Evolutionary conservation across 2,329 filamentous ascomycete genomes (phyloP).

Genomic region (Rugonectria rugulosa): DNA sequence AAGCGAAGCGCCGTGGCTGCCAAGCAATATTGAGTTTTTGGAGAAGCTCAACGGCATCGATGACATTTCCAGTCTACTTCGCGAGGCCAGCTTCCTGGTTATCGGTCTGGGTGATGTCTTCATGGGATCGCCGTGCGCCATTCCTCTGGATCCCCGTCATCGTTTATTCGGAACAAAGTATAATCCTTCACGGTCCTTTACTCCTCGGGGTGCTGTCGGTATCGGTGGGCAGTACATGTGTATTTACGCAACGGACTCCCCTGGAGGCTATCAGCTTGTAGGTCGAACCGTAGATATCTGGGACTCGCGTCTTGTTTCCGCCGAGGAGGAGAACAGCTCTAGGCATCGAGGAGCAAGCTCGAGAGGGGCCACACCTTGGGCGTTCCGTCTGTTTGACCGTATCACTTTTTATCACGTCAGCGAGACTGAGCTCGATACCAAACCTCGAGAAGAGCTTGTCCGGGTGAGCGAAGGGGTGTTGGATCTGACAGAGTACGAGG

Average conservation of each 20-base stretch:
- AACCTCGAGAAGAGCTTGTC: conserved; percentile 35
- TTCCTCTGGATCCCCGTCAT: conserved; percentile 46
- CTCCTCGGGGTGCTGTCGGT: conserved; percentile 45
- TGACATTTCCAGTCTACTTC: conserved; percentile 36
- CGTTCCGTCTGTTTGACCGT: conserved; percentile 44
- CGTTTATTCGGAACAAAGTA: conserved; percentile 48
- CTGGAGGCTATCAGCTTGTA: conserved; percentile 48
- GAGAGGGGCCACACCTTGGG: conserved; percentile 31
- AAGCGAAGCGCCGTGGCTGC: conserved; percentile 67
- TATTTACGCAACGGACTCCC: conserved; percentile 48
- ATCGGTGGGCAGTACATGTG: conserved; percentile 49
- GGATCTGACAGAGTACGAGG: conserved; percentile 42
- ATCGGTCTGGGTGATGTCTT: conserved; percentile 51
- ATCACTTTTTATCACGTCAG: conserved; percentile 43
- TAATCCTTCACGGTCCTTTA: conserved; percentile 48
- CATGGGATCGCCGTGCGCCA: conserved; percentile 46
- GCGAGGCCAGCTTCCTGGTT: conserved; percentile 46
- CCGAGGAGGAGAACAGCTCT: neutral
- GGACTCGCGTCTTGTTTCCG: conserved; percentile 31
- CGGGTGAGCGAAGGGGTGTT: conserved; percentile 37
- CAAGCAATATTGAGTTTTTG: conserved; percentile 66
- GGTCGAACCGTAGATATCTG: conserved; percentile 46
- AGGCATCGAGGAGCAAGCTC: neutral
- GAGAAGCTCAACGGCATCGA: conserved; percentile 44
- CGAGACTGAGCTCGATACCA: conserved; percentile 39